Evolutionary conservation across 148 eudicot genomes (phyloP).

Genomic region (Talinum fruticosum): DNA sequence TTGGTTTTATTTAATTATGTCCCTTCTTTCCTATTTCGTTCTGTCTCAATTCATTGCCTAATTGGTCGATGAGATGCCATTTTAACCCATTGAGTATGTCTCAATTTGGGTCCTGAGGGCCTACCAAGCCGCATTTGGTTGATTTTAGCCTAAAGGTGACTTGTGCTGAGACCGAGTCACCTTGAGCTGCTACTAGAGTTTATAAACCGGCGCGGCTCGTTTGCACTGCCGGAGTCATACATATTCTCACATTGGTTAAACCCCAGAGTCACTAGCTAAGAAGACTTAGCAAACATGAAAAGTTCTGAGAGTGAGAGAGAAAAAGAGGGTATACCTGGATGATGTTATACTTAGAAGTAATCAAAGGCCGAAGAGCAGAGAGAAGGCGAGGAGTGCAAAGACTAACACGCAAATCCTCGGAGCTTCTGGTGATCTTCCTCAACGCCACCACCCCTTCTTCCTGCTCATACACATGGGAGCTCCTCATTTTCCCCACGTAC

Average conservation of each 20-base stretch:
- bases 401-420: conserved; percentile 43
- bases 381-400: conserved; percentile 65
- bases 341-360: conserved; percentile 47
- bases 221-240: too few relatives aligned
- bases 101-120: neutral
- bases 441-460: conserved; percentile 52
- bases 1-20: neutral
- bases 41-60: neutral
- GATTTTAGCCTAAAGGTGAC: too few relatives aligned
- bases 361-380: conserved; percentile 47
- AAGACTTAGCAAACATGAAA: too few relatives aligned
- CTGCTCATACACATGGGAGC: conserved; percentile 51
- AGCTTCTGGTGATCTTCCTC: conserved; percentile 56
- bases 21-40: neutral
- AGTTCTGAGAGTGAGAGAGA: neutral
- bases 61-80: neutral
- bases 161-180: neutral
- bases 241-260: too few relatives aligned
- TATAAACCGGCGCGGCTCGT: too few relatives aligned
- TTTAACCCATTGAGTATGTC: neutral
- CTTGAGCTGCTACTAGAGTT: too few relatives aligned
- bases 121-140: neutral
- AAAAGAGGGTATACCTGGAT: conserved; percentile 39
- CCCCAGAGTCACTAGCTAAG: too few relatives aligned
- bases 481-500: conserved; percentile 36